phyloP scores from a whole-genome alignment of 768 basidiomycete species.

The Pisolithus sp. region DNA sequence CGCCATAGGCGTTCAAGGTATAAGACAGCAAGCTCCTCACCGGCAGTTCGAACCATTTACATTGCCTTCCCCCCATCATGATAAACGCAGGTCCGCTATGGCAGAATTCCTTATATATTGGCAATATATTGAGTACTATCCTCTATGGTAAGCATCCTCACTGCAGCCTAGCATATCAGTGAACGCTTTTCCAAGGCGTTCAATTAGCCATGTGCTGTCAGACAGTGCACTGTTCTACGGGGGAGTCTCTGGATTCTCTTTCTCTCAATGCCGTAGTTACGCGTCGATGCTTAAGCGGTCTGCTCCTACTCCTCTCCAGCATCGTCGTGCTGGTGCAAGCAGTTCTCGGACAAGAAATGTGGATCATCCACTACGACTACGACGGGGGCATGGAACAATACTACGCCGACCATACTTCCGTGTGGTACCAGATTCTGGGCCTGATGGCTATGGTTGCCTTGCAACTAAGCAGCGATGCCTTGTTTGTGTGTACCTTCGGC shows the following conservation, averaged over 20 bases:
- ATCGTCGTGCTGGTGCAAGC: slow-evolving; percentile 13
- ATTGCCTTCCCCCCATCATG: not conserved
- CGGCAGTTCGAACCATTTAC: too few species aligned
- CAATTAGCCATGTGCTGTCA: slow-evolving; percentile 2
- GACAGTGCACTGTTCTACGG: not conserved
- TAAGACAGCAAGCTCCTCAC: not conserved
- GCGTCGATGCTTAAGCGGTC: slow-evolving; percentile 3
- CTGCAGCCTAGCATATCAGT: not conserved
- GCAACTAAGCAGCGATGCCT: slow-evolving; percentile 25
- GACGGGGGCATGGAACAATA: slow-evolving; percentile 27
- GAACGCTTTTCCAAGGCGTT: slow-evolving; percentile 1
- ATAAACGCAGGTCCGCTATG: not conserved
- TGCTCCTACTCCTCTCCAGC: slow-evolving; percentile 20
- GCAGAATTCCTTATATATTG: slow-evolving; percentile 6
- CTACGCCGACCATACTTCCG: slow-evolving; percentile 15
- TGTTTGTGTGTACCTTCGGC: slow-evolving; percentile 22
- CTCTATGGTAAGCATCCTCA: slow-evolving; percentile 6
- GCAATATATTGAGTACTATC: slow-evolving; percentile 3
- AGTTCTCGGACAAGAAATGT: slow-evolving; percentile 23
- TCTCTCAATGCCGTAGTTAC: not conserved
- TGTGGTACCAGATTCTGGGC: slow-evolving; percentile 19
- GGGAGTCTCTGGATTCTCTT: too few species aligned
- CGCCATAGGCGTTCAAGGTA: not conserved
- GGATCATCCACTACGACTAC: slow-evolving; percentile 26
- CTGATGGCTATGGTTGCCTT: slow-evolving; percentile 17